Evolutionary conservation across 2,329 filamentous ascomycete species (phyloP).

Genomic region (Verticillium zaregamsianum): DNA sequence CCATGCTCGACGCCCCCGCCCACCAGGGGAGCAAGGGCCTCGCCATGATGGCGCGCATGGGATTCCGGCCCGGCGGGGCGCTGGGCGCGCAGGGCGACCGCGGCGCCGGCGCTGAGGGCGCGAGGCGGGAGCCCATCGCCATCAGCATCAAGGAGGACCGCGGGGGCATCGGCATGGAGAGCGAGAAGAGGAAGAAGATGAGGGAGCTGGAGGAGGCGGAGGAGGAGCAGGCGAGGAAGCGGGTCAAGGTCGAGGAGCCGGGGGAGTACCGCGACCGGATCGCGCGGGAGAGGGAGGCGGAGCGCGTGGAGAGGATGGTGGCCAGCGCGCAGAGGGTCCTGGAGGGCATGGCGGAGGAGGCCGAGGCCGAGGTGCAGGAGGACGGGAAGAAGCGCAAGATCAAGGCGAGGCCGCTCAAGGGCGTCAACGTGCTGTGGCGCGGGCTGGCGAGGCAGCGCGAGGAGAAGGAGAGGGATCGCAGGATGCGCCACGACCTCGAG

Average conservation of each 20-base stretch:
- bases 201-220: conserved; percentile 55
- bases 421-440: conserved; percentile 76
- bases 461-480: conserved; percentile 63
- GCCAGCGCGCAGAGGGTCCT: conserved; percentile 78
- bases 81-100: conserved; percentile 59
- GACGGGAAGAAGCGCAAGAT: conserved; percentile 20
- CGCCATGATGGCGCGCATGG: conserved; percentile 96
- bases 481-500: conserved; percentile 62
- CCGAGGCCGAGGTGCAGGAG: conserved; percentile 15
- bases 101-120: conserved; percentile 13
- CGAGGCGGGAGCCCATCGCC: conserved; percentile 64
- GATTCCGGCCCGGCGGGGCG: conserved; percentile 69
- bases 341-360: conserved; percentile 67
- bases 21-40: conserved; percentile 76
- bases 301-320: conserved; percentile 64
- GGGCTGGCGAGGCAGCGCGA: conserved; percentile 67
- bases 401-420: conserved; percentile 50
- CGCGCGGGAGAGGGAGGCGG: conserved; percentile 64
- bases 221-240: conserved; percentile 50
- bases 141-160: conserved; percentile 74
- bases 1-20: conserved; percentile 56
- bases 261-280: conserved; percentile 71
- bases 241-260: conserved; percentile 55
- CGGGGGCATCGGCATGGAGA: conserved; percentile 79
- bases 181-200: conserved; percentile 74